Base-by-base conservation (phyloP, 2,329 filamentous ascomycete species). In the Stachybotrys echinatus region DNA sequence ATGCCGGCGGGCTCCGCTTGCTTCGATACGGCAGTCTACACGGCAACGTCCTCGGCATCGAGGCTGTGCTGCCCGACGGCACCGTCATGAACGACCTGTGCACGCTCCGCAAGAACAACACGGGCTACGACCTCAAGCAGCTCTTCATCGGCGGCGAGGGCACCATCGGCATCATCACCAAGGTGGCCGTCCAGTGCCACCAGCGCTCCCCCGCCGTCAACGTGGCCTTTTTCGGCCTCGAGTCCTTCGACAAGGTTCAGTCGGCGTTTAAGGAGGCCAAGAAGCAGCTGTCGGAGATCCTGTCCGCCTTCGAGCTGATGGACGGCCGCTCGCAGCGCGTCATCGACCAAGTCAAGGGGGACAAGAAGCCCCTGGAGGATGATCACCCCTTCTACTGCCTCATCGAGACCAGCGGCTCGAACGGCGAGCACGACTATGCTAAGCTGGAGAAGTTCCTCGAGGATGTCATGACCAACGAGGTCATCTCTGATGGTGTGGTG, bases 251-350 rank as follows among this genome's bases (percentile, higher is more conserved):
- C 45, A 86, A 96, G 66, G 89, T 90, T 12, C 89, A 94, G 64
- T 73, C 80, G 59, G 90, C 92, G 1, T 99, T 94, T 77, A 80
- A 83, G 43, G 89, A 92, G 68, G 92, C 94, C 48, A 97, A 96
- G 75, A 77, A 78, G 38, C 89, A 96, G 65, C 82, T 99, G 1
- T 90, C 88, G 1, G 94, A 99, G 72, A 97, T 99, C 60, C 79
- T 99, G 5, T 97, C 92, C 3, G 94, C 94, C 0, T 99, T 99
- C 65, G 94, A 99, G 74, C 78, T 99, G 55, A 99, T 99, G 92
- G 94, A 99, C 60, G 83, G 81, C 18, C 77, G 83, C 55, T 92
- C 84, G 54, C 94, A 97, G 71, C 75, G 83, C 54, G 74, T 96
- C 38, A 89, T 95, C 38, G 77, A 83, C 50, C 73, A 78, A 48